These are phyloP conservation scores for Isabelozyma rhagii DNA, from an alignment of 805 yeast genomes.

Conservation along the genomic window DNA sequence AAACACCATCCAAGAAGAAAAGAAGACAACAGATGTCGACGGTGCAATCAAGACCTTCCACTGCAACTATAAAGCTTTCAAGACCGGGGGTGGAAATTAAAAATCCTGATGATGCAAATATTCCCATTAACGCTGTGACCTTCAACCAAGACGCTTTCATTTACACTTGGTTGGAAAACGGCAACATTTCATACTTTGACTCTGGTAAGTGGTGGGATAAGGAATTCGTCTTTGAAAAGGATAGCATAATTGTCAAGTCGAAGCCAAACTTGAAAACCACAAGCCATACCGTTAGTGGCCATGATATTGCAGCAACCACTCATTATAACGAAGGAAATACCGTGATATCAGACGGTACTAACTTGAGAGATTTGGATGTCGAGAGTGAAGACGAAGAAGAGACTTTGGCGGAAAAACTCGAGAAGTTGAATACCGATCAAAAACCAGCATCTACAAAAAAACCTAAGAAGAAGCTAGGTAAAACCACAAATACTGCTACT, in stretches of 20 bases:
- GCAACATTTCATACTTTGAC: slow-evolving; percentile 56
- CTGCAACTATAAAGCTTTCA: slow-evolving; percentile 42
- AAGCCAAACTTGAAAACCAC: slow-evolving; percentile 40
- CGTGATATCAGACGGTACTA: slow-evolving; percentile 61
- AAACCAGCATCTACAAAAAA: slow-evolving; percentile 12
- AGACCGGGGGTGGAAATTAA: slow-evolving; percentile 44
- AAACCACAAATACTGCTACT: slow-evolving; percentile 62
- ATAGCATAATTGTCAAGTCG: slow-evolving; percentile 27
- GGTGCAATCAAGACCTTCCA: slow-evolving; percentile 50
- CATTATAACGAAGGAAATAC: slow-evolving; percentile 62
- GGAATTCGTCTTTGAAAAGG: slow-evolving; percentile 18
- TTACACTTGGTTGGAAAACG: slow-evolving; percentile 62
- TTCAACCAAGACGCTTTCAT: slow-evolving; percentile 33
- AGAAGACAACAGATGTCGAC: slow-evolving; percentile 40
- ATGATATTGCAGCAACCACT: slow-evolving; percentile 51
- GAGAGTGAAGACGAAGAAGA: slow-evolving; percentile 45
- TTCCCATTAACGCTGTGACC: slow-evolving; percentile 27
- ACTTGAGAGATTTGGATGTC: slow-evolving; percentile 52
- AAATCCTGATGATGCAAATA: slow-evolving; percentile 22
- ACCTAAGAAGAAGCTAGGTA: slow-evolving; percentile 39
- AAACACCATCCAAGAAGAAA: slow-evolving; percentile 30
- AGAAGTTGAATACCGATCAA: slow-evolving; percentile 24
- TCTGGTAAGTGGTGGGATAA: slow-evolving; percentile 47
- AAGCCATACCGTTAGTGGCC: slow-evolving; percentile 44
- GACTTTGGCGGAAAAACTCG: slow-evolving; percentile 54